Conservation (phyloP, 495 filamentous ascomycete genomes). For the Trypethelium eluteriae region DNA sequence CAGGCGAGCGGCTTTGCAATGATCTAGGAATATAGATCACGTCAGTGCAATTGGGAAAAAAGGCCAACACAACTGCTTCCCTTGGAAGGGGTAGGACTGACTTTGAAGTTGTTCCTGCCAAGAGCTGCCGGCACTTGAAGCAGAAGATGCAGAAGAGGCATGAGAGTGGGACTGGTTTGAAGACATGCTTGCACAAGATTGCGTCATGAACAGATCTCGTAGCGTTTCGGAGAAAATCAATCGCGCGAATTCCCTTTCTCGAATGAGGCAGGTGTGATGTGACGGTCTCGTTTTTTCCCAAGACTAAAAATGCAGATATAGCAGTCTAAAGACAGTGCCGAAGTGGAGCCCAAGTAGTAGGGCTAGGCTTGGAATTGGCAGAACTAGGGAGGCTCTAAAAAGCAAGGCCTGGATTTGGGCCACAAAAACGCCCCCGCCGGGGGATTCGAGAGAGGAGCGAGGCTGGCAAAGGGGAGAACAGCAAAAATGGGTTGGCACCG, state of each 20-base stretch:
- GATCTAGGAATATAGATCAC: background rate
- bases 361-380: background rate
- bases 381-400: constrained; percentile 5
- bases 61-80: background rate
- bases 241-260: background rate
- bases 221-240: background rate
- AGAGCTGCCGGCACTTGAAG: constrained; percentile 3
- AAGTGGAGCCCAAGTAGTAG: constrained; percentile 2
- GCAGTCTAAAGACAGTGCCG: constrained; percentile 8
- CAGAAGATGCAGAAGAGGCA: constrained; percentile 10
- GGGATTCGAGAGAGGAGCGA: background rate
- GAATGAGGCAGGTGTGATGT: background rate
- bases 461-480: constrained; percentile 1
- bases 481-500: background rate
- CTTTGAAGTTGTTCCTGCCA: constrained; percentile 17
- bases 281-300: background rate
- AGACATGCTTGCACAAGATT: constrained; percentile 8
- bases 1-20: constrained; percentile 14
- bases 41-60: background rate
- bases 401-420: background rate
- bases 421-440: background rate
- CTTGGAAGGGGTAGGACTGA: background rate
- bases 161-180: constrained; percentile 4
- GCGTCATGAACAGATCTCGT: constrained; percentile 9
- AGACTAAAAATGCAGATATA: constrained; percentile 7